phyloP scores from a whole-genome alignment of 768 basidiomycete genomes.

The Suillus sp. region DNA sequence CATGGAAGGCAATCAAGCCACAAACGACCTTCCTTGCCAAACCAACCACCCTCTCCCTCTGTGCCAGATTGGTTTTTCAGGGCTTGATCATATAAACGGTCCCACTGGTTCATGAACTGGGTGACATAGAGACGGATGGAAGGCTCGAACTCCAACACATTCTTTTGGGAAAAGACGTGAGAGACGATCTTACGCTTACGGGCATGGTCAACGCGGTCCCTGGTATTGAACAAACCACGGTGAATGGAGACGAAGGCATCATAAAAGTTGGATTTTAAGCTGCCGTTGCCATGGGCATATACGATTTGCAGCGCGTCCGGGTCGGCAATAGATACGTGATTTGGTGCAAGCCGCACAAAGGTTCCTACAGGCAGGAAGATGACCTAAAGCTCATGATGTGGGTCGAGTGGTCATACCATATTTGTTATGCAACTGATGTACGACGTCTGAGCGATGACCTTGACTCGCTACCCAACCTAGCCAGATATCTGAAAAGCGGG shows the following conservation, averaged over 20 bases:
- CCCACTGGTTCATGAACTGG: slow-evolving; percentile 73
- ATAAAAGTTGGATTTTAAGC: slow-evolving; percentile 78
- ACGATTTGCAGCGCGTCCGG: slow-evolving; percentile 74
- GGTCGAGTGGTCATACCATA: slow-evolving; percentile 49
- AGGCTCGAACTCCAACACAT: slow-evolving; percentile 83
- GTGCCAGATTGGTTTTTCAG: slow-evolving; percentile 55
- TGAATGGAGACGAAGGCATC: slow-evolving; percentile 77
- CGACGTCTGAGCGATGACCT: slow-evolving; percentile 75
- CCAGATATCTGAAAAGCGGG: slow-evolving; percentile 75
- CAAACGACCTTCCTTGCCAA: slow-evolving; percentile 59
- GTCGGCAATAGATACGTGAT: slow-evolving; percentile 76
- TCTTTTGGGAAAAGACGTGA: slow-evolving; percentile 84
- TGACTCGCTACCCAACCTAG: slow-evolving; percentile 61
- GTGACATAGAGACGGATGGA: slow-evolving; percentile 64
- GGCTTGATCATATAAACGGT: slow-evolving; percentile 60
- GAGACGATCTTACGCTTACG: slow-evolving; percentile 92
- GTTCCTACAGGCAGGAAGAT: slow-evolving; percentile 43
- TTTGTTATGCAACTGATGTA: slow-evolving; percentile 73
- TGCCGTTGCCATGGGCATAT: slow-evolving; percentile 85
- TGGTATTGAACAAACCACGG: slow-evolving; percentile 77
- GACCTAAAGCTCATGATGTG: neutral
- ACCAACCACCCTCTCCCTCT: slow-evolving; percentile 66
- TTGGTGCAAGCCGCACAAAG: slow-evolving; percentile 72
- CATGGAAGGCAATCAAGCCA: slow-evolving; percentile 80
- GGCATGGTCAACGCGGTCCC: slow-evolving; percentile 75